These are phyloP conservation scores for Neonectria sp. DNA, from an alignment of 2,329 filamentous ascomycete species.

Conservation along the genomic window DNA sequence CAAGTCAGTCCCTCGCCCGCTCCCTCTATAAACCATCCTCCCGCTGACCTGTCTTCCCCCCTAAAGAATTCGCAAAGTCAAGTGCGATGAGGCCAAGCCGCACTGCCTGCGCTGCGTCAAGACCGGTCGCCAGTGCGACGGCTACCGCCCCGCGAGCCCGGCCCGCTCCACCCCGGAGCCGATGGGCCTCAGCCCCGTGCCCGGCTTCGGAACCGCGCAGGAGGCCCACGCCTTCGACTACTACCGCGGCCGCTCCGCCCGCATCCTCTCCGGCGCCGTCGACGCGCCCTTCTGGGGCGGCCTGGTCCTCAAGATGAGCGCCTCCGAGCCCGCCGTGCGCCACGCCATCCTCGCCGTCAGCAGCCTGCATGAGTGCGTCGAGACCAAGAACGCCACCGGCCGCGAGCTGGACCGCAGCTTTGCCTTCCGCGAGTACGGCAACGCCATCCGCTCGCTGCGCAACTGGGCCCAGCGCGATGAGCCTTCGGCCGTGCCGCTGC, in stretches of 20 bases:
- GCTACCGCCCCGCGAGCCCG: constrained; percentile 57
- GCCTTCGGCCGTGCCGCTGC: constrained; percentile 52
- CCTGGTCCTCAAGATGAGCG: constrained; percentile 62
- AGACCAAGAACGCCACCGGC: constrained; percentile 37
- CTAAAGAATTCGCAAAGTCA: constrained; percentile 67
- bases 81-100: constrained; percentile 70
- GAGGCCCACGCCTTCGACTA: constrained; percentile 51
- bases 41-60: not conserved
- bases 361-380: constrained; percentile 59
- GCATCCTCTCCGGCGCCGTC: constrained; percentile 59
- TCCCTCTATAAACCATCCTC: not conserved
- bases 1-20: constrained; percentile 60
- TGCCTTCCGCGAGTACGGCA: constrained; percentile 60
- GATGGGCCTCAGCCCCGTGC: constrained; percentile 32
- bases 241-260: constrained; percentile 55
- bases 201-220: constrained; percentile 38
- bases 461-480: constrained; percentile 53
- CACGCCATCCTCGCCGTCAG: constrained; percentile 67
- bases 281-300: constrained; percentile 61
- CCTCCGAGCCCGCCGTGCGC: constrained; percentile 61
- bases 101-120: constrained; percentile 67
- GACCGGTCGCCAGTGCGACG: constrained; percentile 71
- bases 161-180: constrained; percentile 35
- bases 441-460: constrained; percentile 61
- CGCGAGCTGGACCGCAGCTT: constrained; percentile 40